A percentile compares a stretch with the other conserved stretches of the same genome.
Evolutionary conservation across 306 rosid species (phyloP).

Genomic region (Lathyrus tuberosus): DNA sequence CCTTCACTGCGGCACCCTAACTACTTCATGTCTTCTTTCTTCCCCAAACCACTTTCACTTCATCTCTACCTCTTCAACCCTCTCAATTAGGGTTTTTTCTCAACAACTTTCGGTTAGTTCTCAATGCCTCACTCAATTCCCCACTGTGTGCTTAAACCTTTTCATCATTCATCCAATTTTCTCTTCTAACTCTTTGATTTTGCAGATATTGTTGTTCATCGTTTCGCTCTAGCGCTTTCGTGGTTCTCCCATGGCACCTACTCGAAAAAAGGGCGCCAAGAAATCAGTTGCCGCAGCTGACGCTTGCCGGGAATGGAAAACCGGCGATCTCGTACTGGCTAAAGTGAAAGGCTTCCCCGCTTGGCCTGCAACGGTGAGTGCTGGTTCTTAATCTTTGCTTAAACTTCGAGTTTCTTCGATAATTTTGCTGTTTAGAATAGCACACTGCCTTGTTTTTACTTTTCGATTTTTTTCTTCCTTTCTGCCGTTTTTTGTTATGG

Average conservation of each 20-base stretch:
- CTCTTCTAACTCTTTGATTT: constrained; percentile 32
- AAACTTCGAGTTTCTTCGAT: not conserved
- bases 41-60: not conserved
- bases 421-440: not conserved
- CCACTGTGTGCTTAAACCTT: constrained; percentile 38
- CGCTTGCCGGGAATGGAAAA: constrained; percentile 80
- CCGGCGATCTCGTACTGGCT: constrained; percentile 98
- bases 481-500: constrained; percentile 19
- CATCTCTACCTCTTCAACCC: not conserved
- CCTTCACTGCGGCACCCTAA: constrained; percentile 26
- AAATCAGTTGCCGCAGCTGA: constrained; percentile 75
- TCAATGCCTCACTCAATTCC: constrained; percentile 54
- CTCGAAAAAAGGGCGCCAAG: constrained; percentile 71
- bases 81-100: constrained; percentile 35
- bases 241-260: constrained; percentile 70
- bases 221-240: constrained; percentile 30
- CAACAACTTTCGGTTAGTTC: not conserved
- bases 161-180: constrained; percentile 52
- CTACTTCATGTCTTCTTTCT: constrained; percentile 10
- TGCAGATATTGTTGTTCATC: constrained; percentile 31
- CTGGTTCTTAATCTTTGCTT: not conserved
- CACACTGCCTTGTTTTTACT: constrained; percentile 17
- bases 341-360: constrained; percentile 96
- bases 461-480: not conserved
- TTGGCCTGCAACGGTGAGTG: constrained; percentile 92